These are phyloP conservation scores for Schizophyllum amplum DNA, from an alignment of 1,284 basidiomycete species.

Conservation along the genomic window DNA sequence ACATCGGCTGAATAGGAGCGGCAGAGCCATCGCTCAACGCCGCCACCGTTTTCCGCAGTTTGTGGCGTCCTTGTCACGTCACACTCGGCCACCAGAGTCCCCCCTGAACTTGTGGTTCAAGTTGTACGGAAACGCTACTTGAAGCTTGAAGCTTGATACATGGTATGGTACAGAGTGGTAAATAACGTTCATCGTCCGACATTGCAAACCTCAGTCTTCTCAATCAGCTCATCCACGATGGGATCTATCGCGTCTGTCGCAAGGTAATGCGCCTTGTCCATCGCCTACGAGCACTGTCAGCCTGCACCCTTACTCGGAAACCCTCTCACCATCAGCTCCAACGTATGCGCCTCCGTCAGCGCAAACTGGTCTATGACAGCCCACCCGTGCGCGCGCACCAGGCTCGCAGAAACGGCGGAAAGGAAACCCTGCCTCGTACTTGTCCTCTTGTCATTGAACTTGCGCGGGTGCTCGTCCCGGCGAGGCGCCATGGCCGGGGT, in stretches of 20 bases:
- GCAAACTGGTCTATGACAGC: constrained; percentile 2
- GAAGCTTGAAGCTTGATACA: too few species aligned
- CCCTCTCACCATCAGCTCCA: constrained; percentile 1
- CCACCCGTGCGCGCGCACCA: not conserved
- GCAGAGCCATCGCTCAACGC: too few species aligned
- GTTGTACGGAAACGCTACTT: too few species aligned
- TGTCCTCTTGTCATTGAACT: constrained; percentile 5
- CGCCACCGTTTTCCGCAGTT: not conserved
- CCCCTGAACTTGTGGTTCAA: too few species aligned
- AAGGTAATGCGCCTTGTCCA: constrained; percentile 3
- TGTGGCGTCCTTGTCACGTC: not conserved
- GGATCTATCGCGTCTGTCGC: constrained; percentile 5
- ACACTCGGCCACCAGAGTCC: too few species aligned
- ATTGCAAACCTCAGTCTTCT: constrained; percentile 3
- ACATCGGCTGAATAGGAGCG: constrained; percentile 21
- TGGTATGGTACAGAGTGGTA: too few species aligned
- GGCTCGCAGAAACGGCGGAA: not conserved
- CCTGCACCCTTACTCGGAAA: not conserved
- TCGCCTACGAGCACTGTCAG: not conserved
- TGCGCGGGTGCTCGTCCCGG: constrained; percentile 1
- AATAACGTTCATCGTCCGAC: too few species aligned
- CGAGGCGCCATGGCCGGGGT: not conserved
- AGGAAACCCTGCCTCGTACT: constrained; percentile 1
- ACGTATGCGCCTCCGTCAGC: constrained; percentile 3
- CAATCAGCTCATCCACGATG: constrained; percentile 5